Evolutionary conservation across 2,329 filamentous ascomycete genomes (phyloP).

Genomic region (Stemphylium beticola): DNA sequence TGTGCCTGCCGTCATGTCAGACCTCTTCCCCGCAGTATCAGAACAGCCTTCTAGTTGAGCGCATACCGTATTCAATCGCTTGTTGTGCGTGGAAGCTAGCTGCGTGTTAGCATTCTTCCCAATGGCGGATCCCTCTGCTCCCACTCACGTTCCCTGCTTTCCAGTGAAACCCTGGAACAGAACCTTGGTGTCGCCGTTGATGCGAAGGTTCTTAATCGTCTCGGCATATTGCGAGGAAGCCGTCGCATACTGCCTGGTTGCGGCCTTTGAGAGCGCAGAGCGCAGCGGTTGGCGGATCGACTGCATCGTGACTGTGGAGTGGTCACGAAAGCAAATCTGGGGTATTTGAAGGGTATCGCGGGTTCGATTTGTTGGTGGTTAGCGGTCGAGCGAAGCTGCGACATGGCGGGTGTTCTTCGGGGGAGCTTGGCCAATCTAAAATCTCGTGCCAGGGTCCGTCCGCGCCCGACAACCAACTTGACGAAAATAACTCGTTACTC

Average conservation of each 20-base stretch:
- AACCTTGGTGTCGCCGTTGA: conserved; percentile 92
- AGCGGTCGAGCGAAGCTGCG: conserved; percentile 30
- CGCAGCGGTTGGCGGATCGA: conserved; percentile 76
- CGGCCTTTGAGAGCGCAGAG: conserved; percentile 71
- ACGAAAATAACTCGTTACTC: conserved; percentile 22
- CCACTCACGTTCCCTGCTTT: conserved; percentile 79
- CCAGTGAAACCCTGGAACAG: conserved; percentile 97
- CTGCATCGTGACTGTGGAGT: conserved; percentile 71
- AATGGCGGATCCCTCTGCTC: background rate
- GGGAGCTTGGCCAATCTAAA: conserved; percentile 26
- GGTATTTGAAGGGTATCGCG: conserved; percentile 21
- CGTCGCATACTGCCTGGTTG: conserved; percentile 79
- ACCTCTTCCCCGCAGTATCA: conserved; percentile 24
- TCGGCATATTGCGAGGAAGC: conserved; percentile 62
- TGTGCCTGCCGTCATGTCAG: conserved; percentile 68
- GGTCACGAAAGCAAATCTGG: conserved; percentile 35
- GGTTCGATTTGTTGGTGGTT: conserved; percentile 25
- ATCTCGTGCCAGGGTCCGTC: conserved; percentile 17
- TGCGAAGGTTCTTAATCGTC: conserved; percentile 75
- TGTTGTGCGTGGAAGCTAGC: conserved; percentile 93
- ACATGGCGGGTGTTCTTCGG: conserved; percentile 31
- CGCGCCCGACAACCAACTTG: conserved; percentile 23
- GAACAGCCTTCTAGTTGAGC: conserved; percentile 22
- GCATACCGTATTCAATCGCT: conserved; percentile 95
- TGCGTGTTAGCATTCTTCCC: conserved; percentile 21